These are phyloP conservation scores for Withania somnifera DNA, from an alignment of 305 asterid species.

Conservation along the genomic window DNA sequence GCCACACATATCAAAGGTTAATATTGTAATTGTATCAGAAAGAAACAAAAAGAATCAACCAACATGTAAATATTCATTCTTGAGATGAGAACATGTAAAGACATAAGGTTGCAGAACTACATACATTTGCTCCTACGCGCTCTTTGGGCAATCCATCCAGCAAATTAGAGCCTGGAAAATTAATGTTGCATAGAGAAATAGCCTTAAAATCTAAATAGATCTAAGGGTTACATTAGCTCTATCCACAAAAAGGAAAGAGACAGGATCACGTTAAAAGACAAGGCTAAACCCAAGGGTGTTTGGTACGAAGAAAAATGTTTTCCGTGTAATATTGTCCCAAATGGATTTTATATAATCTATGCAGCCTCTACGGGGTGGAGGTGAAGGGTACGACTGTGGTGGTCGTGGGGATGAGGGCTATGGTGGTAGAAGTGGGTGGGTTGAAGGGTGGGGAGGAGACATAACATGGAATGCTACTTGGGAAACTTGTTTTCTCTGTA, in stretches of 20 bases:
- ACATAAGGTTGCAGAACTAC: slow-evolving; percentile 5
- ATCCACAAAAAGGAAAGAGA: neutral
- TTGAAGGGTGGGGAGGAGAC: neutral
- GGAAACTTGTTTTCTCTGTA: neutral
- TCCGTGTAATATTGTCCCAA: neutral
- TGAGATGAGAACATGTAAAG: neutral
- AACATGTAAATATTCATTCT: neutral
- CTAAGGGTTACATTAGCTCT: neutral
- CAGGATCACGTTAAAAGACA: neutral
- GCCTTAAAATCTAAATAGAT: neutral
- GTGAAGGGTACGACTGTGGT: neutral
- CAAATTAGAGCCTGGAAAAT: slow-evolving; percentile 34
- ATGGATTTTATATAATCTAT: neutral
- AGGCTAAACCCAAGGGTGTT: neutral
- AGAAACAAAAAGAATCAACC: neutral
- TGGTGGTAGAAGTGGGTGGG: neutral
- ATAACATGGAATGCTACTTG: neutral
- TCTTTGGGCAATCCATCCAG: slow-evolving; percentile 34
- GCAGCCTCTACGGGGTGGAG: neutral
- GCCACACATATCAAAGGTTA: slow-evolving; percentile 6
- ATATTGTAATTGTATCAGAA: neutral
- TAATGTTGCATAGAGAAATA: neutral
- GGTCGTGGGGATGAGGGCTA: neutral
- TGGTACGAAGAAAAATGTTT: neutral
- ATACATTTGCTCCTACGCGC: slow-evolving; percentile 29